phyloP scores from a whole-genome alignment of 768 basidiomycete species.

The Coprinopsis cinerea region DNA sequence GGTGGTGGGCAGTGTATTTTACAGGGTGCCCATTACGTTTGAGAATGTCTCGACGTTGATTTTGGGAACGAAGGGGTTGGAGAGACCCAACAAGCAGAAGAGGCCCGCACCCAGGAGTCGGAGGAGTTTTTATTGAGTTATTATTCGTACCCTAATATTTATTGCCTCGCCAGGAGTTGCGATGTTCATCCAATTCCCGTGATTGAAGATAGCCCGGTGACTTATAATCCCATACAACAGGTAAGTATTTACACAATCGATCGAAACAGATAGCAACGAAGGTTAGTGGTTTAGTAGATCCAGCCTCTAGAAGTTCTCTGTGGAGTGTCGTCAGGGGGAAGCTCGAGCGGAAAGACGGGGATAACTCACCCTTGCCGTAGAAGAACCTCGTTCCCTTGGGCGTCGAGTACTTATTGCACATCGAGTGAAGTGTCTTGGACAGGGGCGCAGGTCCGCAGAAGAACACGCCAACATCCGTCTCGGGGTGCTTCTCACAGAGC shows the following conservation, averaged over 20 bases:
- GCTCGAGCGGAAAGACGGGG: neutral
- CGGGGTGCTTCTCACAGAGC: slow-evolving; percentile 76
- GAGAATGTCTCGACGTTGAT: slow-evolving; percentile 9
- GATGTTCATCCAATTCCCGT: no score
- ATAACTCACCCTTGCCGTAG: slow-evolving; percentile 74
- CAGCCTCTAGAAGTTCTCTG: neutral
- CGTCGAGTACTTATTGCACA: slow-evolving; percentile 82
- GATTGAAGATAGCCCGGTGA: no score
- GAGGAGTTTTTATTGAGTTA: slow-evolving; percentile 7
- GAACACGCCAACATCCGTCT: slow-evolving; percentile 90
- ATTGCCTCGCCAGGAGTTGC: no score
- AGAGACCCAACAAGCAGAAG: neutral
- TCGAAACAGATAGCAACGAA: neutral
- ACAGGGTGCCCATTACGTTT: slow-evolving; percentile 8
- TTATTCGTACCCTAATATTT: neutral
- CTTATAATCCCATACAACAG: no score
- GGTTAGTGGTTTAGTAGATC: neutral
- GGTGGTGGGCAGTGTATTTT: slow-evolving; percentile 8
- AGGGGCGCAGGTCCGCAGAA: slow-evolving; percentile 82
- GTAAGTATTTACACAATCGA: no score
- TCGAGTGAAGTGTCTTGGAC: slow-evolving; percentile 65
- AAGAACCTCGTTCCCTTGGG: slow-evolving; percentile 80
- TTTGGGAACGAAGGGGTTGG: slow-evolving; percentile 1
- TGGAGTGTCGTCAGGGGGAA: neutral
- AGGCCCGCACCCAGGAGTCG: neutral